A percentile compares a stretch with the other conserved stretches of the same genome.
Evolutionary conservation across 179 eudicot genomes (phyloP).

Genomic region (Corrigiola litoralis): DNA sequence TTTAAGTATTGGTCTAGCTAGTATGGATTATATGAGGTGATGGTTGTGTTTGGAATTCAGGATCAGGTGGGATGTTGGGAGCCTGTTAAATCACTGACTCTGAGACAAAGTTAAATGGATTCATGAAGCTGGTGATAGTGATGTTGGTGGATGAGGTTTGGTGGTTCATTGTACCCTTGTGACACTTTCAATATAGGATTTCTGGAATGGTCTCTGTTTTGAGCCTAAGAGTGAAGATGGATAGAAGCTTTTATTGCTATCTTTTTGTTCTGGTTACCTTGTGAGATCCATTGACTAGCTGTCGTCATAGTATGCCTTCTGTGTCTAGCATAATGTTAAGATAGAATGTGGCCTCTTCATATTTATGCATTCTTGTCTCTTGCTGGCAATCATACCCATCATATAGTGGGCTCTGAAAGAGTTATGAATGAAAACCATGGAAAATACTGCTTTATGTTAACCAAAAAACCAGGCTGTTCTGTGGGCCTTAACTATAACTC

Average conservation of each 20-base stretch:
- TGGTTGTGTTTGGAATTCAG: constrained; percentile 1
- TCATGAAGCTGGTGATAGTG: background rate
- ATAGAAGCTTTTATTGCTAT: background rate
- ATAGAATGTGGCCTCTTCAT: constrained; percentile 3
- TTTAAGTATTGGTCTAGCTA: background rate
- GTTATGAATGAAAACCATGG: background rate
- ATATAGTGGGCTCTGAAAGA: constrained; percentile 4
- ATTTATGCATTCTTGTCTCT: background rate
- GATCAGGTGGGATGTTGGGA: background rate
- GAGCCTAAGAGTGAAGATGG: background rate
- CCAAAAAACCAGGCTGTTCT: background rate
- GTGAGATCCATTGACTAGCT: background rate
- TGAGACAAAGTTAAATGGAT: background rate
- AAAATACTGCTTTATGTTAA: background rate
- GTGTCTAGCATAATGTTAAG: background rate
- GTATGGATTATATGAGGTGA: background rate
- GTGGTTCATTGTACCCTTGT: background rate
- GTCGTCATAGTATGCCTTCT: background rate
- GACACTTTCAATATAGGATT: background rate
- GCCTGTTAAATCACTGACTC: background rate
- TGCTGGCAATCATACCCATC: background rate
- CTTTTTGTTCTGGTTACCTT: background rate
- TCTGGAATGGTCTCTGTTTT: background rate
- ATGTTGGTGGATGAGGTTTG: background rate
- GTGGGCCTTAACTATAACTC: constrained; percentile 11